Evolutionary conservation across 2,329 filamentous ascomycete species (phyloP), one percentile per base, ranked within the genome.

Genomic region (Colletotrichum lini): DNA sequence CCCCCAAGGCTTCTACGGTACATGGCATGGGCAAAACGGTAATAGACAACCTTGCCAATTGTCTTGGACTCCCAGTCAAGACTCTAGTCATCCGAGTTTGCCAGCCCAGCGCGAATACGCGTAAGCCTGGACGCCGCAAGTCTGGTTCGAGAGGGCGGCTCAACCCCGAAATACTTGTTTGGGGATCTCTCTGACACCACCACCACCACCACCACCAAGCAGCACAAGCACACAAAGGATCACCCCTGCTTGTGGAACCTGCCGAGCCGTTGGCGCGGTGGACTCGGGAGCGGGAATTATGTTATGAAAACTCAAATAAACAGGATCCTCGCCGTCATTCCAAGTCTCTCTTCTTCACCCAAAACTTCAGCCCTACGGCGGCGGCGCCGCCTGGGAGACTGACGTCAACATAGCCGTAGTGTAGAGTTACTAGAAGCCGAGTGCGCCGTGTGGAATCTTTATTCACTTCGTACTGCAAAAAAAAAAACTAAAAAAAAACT

Each of bases 251-350:
- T 15, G 69, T 69, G 69, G 65, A 64, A 60, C 59, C 53, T 13
- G 69, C 69, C 69, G 38, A 72, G 69, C 18, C 65, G 40, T 42
- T 44, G 52, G 65, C 42, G 65, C 23, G 13, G 69, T 45, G 53
- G 65, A 59, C 35, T 56, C 9, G 21, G 4, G 15, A 35, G 47
- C 65, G 53, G 65, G 57, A 72, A 70, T 72, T 70, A 72, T 70
- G 70, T 72, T 70, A 70, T 72, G 67, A 53, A 72, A 72, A 72
- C 67, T 58, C 50, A 44, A 56, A 66, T 38, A 40, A 21, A n/a
- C 44, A 44, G 40, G 23, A 60, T 16, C 59, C 5, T 38, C 61
- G 44, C 66, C 70, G 61, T 72, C 70, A 72, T 70, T 35, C 56
- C 23, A 70, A 15, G 15, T 21, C 21, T 21, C 5, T 30, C 40